Percentiles rank a stretch among this genome's conserved stretches.
Evolutionary conservation across 257 asterid genomes (phyloP).

Genomic region (Solanum pimpinellifolium): DNA sequence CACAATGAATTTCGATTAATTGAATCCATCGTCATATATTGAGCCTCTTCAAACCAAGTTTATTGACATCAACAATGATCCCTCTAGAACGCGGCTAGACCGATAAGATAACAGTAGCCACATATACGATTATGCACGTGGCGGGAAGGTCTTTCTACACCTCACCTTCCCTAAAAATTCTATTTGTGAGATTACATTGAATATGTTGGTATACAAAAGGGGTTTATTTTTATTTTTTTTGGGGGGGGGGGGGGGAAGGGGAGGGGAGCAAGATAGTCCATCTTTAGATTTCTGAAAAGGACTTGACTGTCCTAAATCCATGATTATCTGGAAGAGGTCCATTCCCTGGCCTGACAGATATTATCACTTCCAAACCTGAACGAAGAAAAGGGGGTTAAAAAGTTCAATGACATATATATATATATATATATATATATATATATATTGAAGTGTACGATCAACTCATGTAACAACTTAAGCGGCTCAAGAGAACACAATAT

Average conservation of each 20-base stretch:
- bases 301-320: conserved; percentile 41
- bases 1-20: not conserved
- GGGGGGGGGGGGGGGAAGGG: not conserved
- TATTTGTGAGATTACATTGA: not conserved
- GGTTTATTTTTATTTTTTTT: not conserved
- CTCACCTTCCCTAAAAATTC: not conserved
- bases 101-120: too few relatives aligned
- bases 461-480: not conserved
- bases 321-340: conserved; percentile 68
- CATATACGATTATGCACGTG: too few relatives aligned
- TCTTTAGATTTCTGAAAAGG: conserved; percentile 55
- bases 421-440: too few relatives aligned
- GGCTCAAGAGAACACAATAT: not conserved
- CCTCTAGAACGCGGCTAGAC: too few relatives aligned
- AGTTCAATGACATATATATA: not conserved
- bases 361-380: conserved; percentile 69
- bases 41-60: too few relatives aligned
- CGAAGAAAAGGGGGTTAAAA: not conserved
- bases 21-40: too few relatives aligned
- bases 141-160: too few relatives aligned
- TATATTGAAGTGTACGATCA: not conserved
- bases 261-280: not conserved
- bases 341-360: conserved; percentile 74
- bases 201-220: not conserved
- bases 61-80: too few relatives aligned